Conservation (phyloP, 148 eudicot genomes). For the Camellia japonica region DNA sequence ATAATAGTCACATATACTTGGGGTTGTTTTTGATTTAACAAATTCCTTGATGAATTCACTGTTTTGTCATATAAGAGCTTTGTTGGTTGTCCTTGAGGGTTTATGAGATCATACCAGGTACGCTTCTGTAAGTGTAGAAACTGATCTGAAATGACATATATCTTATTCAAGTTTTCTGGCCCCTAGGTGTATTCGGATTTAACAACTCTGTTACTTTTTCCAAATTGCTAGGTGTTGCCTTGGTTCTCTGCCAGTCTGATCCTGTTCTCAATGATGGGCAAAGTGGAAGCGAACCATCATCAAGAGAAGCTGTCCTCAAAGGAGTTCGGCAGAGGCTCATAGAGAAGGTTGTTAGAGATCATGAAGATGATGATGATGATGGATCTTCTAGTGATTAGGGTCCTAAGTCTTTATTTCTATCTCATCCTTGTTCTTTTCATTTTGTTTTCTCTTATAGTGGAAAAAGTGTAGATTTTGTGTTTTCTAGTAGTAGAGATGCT, state of each 20-base stretch:
- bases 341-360: conserved; percentile 62
- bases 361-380: conserved; percentile 58
- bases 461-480: neutral
- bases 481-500: neutral
- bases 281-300: conserved; percentile 54
- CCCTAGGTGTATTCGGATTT: neutral
- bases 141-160: neutral
- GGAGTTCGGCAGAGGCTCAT: conserved; percentile 69
- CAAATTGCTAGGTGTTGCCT: conserved; percentile 60
- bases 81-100: neutral
- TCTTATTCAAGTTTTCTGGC: neutral
- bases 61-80: neutral
- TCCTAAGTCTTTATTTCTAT: neutral
- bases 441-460: neutral
- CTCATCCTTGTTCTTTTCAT: neutral
- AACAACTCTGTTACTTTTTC: neutral
- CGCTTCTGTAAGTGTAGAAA: neutral
- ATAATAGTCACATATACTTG: neutral
- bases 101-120: neutral
- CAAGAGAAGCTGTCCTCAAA: conserved; percentile 53
- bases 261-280: conserved; percentile 88
- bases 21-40: neutral
- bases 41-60: neutral
- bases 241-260: conserved; percentile 84
- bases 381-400: conserved; percentile 70